phyloP scores from a whole-genome alignment of 805 yeast species.

The Candida ipomoeae region DNA sequence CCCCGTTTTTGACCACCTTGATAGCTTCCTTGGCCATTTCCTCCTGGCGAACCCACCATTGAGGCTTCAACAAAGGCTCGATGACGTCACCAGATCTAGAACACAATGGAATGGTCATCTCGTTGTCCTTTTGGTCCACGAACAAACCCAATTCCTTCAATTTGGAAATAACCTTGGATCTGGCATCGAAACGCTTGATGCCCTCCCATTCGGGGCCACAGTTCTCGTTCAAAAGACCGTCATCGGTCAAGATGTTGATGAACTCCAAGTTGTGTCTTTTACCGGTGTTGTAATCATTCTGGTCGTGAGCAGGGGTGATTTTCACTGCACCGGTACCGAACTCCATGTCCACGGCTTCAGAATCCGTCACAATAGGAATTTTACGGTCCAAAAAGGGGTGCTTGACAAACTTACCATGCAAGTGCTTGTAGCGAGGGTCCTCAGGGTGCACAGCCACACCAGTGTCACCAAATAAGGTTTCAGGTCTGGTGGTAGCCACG shows the following conservation, averaged over 20 bases:
- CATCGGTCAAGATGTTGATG: conserved; percentile 86
- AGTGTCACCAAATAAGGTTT: conserved; percentile 96
- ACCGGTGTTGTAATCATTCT: conserved; percentile 94
- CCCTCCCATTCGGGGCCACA: conserved; percentile 90
- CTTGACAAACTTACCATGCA: conserved; percentile 87
- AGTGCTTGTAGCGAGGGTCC: conserved; percentile 85
- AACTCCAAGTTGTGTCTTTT: conserved; percentile 87
- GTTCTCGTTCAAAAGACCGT: conserved; percentile 83
- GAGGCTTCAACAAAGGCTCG: conserved; percentile 96
- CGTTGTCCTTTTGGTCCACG: conserved; percentile 86
- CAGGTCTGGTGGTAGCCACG: conserved; percentile 99
- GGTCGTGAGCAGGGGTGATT: conserved; percentile 98
- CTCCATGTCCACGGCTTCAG: conserved; percentile 97
- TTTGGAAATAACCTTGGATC: conserved; percentile 74
- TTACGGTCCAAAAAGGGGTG: conserved; percentile 88
- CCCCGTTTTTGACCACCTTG: conserved; percentile 77
- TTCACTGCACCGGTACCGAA: conserved; percentile 99
- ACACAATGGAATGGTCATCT: conserved; percentile 92
- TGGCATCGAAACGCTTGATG: conserved; percentile 90
- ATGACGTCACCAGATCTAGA: conserved; percentile 96
- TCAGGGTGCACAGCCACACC: conserved; percentile 97
- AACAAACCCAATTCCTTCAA: conserved; percentile 71
- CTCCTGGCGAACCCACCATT: conserved; percentile 97
- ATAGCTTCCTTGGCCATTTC: conserved; percentile 87
- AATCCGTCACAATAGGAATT: conserved; percentile 84